Conservation (phyloP, 2,329 filamentous ascomycete genomes). For the Aspergillus phoenicis region DNA sequence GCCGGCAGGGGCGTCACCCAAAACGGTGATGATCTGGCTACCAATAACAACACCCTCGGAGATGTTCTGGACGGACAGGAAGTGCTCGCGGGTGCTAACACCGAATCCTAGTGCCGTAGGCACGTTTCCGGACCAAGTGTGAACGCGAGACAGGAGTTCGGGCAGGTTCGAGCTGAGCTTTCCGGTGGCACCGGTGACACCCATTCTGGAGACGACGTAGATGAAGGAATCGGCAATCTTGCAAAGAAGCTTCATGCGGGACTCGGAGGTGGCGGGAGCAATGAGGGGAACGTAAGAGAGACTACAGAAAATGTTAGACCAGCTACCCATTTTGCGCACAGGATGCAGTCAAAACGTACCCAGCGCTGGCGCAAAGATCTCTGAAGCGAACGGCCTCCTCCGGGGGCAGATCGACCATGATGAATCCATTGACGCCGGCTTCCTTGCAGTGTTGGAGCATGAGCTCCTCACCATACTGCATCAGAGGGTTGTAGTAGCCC, state of each 20-base stretch:
- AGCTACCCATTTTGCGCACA: not conserved
- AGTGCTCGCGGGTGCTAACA: slow-evolving; percentile 93
- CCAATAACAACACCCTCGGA: slow-evolving; percentile 96
- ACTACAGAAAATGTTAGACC: slow-evolving; percentile 42
- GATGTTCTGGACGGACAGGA: slow-evolving; percentile 77
- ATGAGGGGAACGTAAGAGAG: slow-evolving; percentile 97
- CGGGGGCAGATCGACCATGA: slow-evolving; percentile 93
- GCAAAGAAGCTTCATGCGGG: slow-evolving; percentile 93
- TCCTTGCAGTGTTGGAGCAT: slow-evolving; percentile 81
- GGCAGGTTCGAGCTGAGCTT: slow-evolving; percentile 80
- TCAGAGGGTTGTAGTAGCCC: slow-evolving; percentile 97
- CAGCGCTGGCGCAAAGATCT: slow-evolving; percentile 37
- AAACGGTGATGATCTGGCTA: slow-evolving; percentile 85
- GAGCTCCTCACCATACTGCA: slow-evolving; percentile 90
- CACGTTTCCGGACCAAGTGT: slow-evolving; percentile 87
- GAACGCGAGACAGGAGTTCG: slow-evolving; percentile 78
- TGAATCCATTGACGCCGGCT: slow-evolving; percentile 91
- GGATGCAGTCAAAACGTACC: slow-evolving; percentile 26
- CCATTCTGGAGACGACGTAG: slow-evolving; percentile 96
- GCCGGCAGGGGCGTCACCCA: slow-evolving; percentile 69
- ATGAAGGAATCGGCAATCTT: slow-evolving; percentile 98
- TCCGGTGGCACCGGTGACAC: slow-evolving; percentile 88
- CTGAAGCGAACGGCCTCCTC: slow-evolving; percentile 84
- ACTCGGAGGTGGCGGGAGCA: slow-evolving; percentile 87
- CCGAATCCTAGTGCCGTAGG: slow-evolving; percentile 94